Evolutionary conservation across 208 protist species (phyloP).

Genomic region (Trypanosoma caninum): DNA sequence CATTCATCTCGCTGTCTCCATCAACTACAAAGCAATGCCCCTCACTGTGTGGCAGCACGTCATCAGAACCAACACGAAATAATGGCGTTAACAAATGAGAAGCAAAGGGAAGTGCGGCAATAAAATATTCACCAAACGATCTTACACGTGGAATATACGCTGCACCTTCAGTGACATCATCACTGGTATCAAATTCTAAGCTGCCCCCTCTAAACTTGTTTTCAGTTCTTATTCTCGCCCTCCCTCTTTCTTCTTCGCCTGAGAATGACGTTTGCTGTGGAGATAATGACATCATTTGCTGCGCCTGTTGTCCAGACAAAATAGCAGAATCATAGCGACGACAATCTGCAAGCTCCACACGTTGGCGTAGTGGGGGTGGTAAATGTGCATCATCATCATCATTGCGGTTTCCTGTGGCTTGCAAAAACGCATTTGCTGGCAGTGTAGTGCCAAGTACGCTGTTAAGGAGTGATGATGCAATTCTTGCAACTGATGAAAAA

Average conservation of each 20-base stretch:
- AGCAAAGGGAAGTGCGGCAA: constrained; percentile 11
- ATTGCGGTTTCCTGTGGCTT: not conserved
- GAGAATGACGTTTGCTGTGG: too few relatives aligned
- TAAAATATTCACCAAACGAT: not conserved
- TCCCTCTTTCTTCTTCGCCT: too few relatives aligned
- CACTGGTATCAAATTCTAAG: not conserved
- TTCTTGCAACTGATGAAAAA: not conserved
- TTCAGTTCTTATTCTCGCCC: too few relatives aligned
- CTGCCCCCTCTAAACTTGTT: too few relatives aligned
- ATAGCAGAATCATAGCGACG: not conserved
- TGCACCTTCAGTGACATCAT: not conserved
- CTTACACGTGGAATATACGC: constrained; percentile 18
- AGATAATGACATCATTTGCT: too few relatives aligned
- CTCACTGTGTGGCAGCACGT: too few relatives aligned
- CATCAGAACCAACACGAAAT: not conserved
- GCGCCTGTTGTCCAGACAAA: too few relatives aligned
- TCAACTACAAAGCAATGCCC: too few relatives aligned
- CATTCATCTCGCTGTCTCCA: too few relatives aligned
- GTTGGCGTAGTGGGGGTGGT: constrained; percentile 3
- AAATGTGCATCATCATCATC: not conserved
- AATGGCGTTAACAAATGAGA: not conserved
- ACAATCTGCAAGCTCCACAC: not conserved
- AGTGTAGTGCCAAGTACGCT: not conserved
- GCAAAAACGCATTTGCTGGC: not conserved
- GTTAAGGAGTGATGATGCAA: not conserved